Percentiles rank a stretch among this genome's conserved stretches.
Conservation (phyloP, 2,329 filamentous ascomycete species). For the Diaporthe sp. region DNA sequence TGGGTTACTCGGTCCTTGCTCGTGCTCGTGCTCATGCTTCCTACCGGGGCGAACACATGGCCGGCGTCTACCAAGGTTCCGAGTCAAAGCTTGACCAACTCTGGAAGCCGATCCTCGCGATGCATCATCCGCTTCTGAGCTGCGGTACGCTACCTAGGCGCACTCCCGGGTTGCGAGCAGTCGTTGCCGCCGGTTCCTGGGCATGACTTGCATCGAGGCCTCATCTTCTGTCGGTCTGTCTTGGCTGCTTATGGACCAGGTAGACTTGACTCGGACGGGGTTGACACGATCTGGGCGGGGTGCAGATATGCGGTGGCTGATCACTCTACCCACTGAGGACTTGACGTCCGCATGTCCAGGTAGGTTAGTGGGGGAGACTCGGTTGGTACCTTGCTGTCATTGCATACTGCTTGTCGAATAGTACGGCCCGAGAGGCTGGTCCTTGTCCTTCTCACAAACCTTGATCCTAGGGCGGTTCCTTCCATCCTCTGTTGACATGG, state of each 20-base stretch:
- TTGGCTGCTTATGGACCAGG: slow-evolving; percentile 13
- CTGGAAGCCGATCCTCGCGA: slow-evolving; percentile 5
- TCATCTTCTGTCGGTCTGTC: slow-evolving; percentile 1
- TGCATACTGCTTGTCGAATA: background rate
- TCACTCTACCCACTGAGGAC: background rate
- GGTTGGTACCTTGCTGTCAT: background rate
- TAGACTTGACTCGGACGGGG: background rate
- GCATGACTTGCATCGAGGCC: background rate
- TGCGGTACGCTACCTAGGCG: background rate
- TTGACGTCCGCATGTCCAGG: background rate
- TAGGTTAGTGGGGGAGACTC: slow-evolving; percentile 10
- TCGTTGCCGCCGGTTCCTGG: background rate
- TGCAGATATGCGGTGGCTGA: slow-evolving; percentile 2
- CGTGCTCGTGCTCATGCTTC: background rate
- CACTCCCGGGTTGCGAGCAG: slow-evolving; percentile 4
- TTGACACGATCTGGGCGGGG: slow-evolving; percentile 5
- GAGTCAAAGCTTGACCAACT: slow-evolving; percentile 15
- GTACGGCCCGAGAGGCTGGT: slow-evolving; percentile 9
- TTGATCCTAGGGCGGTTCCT: slow-evolving; percentile 1
- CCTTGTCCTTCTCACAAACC: slow-evolving; percentile 14
- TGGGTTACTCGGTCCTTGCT: background rate
- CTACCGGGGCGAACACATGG: background rate
- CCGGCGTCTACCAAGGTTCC: slow-evolving; percentile 14
- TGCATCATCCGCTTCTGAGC: background rate
- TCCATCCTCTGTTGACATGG: background rate